These are phyloP conservation scores for Cladosporium sp. DNA, from an alignment of 2,329 filamentous ascomycete genomes.

Conservation along the genomic window DNA sequence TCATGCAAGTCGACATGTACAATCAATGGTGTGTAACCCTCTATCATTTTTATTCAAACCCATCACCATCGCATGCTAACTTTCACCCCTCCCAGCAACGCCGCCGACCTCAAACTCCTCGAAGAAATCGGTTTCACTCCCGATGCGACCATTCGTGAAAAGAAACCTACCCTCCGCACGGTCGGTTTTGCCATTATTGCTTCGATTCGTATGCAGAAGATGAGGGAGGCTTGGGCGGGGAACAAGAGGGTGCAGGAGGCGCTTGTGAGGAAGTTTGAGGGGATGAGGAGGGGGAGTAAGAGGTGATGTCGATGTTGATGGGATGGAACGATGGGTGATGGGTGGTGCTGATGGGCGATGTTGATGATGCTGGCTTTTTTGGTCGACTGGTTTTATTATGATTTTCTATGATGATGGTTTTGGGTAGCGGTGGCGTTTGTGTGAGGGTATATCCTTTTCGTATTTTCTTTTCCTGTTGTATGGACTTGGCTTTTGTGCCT, in stretches of 20 bases:
- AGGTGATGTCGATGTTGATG: background rate
- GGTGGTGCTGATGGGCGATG: background rate
- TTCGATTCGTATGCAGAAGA: constrained; percentile 46
- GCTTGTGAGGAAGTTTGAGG: constrained; percentile 43
- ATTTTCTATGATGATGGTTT: background rate
- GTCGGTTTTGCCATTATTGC: constrained; percentile 48
- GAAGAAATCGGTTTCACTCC: constrained; percentile 70
- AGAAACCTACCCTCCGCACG: constrained; percentile 43
- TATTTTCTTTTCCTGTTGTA: too few species aligned
- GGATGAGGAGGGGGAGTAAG: constrained; percentile 31
- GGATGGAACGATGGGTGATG: background rate
- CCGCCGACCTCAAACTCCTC: constrained; percentile 81
- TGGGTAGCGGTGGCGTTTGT: constrained; percentile 11
- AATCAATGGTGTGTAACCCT: constrained; percentile 73
- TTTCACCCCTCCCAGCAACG: constrained; percentile 78
- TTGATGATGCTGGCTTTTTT: background rate
- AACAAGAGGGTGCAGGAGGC: constrained; percentile 46
- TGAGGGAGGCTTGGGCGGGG: constrained; percentile 46
- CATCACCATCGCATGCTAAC: background rate
- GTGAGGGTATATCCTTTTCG: too few species aligned
- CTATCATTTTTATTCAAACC: too few species aligned
- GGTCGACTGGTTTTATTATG: background rate
- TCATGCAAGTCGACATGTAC: constrained; percentile 74
- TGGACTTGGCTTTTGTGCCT: too few species aligned
- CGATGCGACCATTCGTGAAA: constrained; percentile 41